Base-by-base conservation (phyloP, 352 stramenopile genomes). In the Globisporangium paroecandrum region DNA sequence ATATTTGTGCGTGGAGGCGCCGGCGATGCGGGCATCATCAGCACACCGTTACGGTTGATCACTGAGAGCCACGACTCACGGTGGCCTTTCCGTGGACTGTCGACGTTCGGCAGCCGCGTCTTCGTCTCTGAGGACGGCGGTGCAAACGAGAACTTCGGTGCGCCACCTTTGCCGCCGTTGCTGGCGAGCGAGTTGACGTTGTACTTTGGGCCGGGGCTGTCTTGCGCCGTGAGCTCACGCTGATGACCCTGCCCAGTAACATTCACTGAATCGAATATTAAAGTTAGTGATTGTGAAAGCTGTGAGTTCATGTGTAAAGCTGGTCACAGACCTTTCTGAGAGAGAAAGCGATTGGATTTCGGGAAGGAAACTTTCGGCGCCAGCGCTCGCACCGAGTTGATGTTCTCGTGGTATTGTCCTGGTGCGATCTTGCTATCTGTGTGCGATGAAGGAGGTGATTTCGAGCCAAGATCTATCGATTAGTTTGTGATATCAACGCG, bases 121-220 rank as follows among this genome's bases (percentile, higher is more conserved):
- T 84, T 85, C 38, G 77, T 74, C 65, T 82, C 74, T 32, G 81
- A 73, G 0, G 77, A 80, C 2, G 81, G 81, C 12, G 80, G 73
- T 6, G 85, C 82, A 41, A 94, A 94, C 4, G 87, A 91, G 68
- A 79, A 91, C 22, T 77, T 78, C 3, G 82, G 82, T 12, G 79
- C 77, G 9, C 66, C 78, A 18, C 66, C 63, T 22, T 83, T 89
- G 38, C 83, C 86, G 25, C 79, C 80, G 41, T 90, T 91, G 32
- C 75, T 67, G 20, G 77, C 58, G 53, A 88, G 64, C 36, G 76
- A 75, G 43, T 86, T 74, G 22, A 94, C 84, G 58, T 93, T 94
- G 71, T 94, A 94, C 68, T 93, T 94, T 55, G 85, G 87, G 3
- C 87, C 87, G 24, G 87, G 87, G n/a, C 87, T 93, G 53, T 92